Evolutionary conservation across 345 rosid species (phyloP), one percentile per base, ranked within the genome.

Genomic region (Hypericum perforatum): DNA sequence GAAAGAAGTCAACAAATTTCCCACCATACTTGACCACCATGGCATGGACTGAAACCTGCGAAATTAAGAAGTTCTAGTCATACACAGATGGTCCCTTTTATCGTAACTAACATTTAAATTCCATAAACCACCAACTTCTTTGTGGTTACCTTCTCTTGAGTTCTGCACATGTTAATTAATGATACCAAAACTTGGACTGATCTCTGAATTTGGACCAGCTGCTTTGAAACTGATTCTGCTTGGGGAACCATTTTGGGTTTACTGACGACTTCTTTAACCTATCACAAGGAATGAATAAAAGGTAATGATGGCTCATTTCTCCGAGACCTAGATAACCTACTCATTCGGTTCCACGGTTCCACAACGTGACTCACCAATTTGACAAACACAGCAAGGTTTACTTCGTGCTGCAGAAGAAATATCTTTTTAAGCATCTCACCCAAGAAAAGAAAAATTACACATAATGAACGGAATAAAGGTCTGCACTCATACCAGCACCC

Each of bases 11-110:
- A 29, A 88, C 75, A 70, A 72, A 88, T 64, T 78, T 88, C 62
- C 94, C 94, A 39, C 96, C 86, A 57, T 75, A 88, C 65, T 88
- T 88, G 70, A 88, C 79, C 69, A 90, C 88, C 90, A 85, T 70
- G 54, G 84, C 81, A 69, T 73, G 94, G 57, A 80, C 63, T 37
- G 70, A 54, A 14, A 85, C 82, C 96, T 88, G 76, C 42, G 51
- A 45, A 37, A 43, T 54, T 39, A 63, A 40, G 52, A 32, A 56
- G 39, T 22, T 22, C 32, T 22, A 22, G 32, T 22, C 32, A 22
- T 22, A 4, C 32, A 22, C 4, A 22, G 32, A 22, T 1, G 32
- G 32, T 4, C 32, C 32, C 32, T 22, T 22, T 22, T 4, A 22
- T 22, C 4, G 32, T 1, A 22, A 22, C 32, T 22, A 22, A 1